phyloP scores from a whole-genome alignment of 768 basidiomycete genomes.

The Coprinopsis strossmayeri region DNA sequence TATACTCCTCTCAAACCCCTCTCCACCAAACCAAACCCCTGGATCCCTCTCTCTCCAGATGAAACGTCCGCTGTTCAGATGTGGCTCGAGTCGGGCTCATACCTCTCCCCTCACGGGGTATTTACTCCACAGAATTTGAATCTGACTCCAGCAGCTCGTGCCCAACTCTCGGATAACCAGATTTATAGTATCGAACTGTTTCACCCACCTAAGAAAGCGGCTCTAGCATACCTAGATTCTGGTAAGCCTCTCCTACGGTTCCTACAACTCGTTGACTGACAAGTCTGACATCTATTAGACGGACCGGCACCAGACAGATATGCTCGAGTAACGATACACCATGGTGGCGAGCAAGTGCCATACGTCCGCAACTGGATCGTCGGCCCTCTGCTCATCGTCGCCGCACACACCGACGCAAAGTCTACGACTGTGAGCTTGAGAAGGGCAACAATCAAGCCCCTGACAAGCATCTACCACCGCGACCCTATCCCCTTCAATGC shows the following conservation, averaged over 20 bases:
- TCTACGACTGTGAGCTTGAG: too few relatives aligned
- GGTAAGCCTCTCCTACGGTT: constrained; percentile 16
- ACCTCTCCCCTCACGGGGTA: too few relatives aligned
- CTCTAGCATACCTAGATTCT: constrained; percentile 38
- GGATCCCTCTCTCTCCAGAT: constrained; percentile 40
- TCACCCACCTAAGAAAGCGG: constrained; percentile 41
- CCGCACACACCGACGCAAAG: too few relatives aligned
- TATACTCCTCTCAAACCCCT: constrained; percentile 17
- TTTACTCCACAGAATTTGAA: constrained; percentile 37
- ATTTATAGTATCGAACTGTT: constrained; percentile 44
- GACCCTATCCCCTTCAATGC: constrained; percentile 49
- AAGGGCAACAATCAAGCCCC: constrained; percentile 30
- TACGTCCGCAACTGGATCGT: constrained; percentile 48
- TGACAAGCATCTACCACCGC: constrained; percentile 47
- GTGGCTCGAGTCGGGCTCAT: constrained; percentile 42
- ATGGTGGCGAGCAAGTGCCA: constrained; percentile 35
- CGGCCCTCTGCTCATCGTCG: constrained; percentile 48
- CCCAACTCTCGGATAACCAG: constrained; percentile 37
- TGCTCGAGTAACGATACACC: constrained; percentile 44
- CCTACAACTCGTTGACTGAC: too few relatives aligned
- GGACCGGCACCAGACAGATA: constrained; percentile 33
- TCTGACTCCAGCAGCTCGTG: constrained; percentile 30
- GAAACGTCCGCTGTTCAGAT: constrained; percentile 36
- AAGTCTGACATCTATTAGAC: too few relatives aligned
- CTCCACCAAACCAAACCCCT: constrained; percentile 46